Evolutionary conservation across 1,139 yeast genomes (phyloP).

Genomic region (Taphrina pruni): DNA sequence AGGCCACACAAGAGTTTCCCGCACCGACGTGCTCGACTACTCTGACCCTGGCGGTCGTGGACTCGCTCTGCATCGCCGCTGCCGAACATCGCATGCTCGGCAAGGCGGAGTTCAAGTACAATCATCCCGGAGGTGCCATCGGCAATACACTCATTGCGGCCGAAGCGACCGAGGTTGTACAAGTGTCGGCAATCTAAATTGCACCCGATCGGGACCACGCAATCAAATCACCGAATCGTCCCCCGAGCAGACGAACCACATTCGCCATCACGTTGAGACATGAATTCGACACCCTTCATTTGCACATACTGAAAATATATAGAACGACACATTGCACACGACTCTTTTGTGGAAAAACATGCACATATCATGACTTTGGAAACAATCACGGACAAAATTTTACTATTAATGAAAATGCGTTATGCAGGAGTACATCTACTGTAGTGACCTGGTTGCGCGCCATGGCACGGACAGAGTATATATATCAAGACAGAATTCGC

Average conservation of each 20-base stretch:
- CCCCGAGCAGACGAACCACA: no score
- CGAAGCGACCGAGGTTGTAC: not conserved
- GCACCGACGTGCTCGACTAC: conserved; percentile 91
- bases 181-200: not conserved
- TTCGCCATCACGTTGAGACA: not conserved
- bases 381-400: not conserved
- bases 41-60: conserved; percentile 74
- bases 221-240: no score
- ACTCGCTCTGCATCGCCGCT: conserved; percentile 58
- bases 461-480: no score
- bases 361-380: not conserved
- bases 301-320: not conserved
- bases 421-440: no score
- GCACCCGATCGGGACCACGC: not conserved
- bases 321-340: not conserved
- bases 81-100: conserved; percentile 34
- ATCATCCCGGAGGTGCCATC: conserved; percentile 90
- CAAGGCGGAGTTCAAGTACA: conserved; percentile 59
- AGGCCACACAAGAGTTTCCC: conserved; percentile 67
- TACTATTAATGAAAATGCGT: no score
- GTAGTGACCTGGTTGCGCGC: no score
- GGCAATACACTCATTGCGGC: conserved; percentile 57
- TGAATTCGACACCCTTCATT: not conserved
- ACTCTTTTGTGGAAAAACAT: not conserved
- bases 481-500: no score